Percentiles rank a stretch among this genome's conserved stretches.
phyloP scores from a whole-genome alignment of 805 yeast genomes.

The Scheffersomyces ergatensis region DNA sequence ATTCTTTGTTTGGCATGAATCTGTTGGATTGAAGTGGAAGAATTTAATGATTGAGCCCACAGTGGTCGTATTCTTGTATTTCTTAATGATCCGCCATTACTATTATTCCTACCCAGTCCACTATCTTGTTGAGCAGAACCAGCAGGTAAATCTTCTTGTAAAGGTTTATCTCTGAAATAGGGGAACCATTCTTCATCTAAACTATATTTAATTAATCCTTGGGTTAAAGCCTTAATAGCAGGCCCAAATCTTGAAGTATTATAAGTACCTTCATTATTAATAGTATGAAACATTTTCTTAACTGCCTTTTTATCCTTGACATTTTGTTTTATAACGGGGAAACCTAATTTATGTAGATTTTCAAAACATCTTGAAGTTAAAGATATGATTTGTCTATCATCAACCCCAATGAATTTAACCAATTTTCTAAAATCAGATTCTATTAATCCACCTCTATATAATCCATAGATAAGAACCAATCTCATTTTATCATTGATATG shows the following conservation, averaged over 20 bases:
- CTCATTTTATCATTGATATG: slow-evolving; percentile 70
- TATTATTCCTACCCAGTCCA: background rate
- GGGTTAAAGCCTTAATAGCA: slow-evolving; percentile 59
- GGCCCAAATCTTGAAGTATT: slow-evolving; percentile 74
- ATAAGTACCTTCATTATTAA: slow-evolving; percentile 49
- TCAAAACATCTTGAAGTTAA: slow-evolving; percentile 52
- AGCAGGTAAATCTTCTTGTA: slow-evolving; percentile 40
- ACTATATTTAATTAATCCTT: slow-evolving; percentile 46
- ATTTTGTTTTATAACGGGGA: slow-evolving; percentile 46
- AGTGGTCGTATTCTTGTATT: slow-evolving; percentile 72
- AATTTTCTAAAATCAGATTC: slow-evolving; percentile 72
- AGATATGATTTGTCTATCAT: slow-evolving; percentile 47
- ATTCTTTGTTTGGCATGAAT: slow-evolving; percentile 56
- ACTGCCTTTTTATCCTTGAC: slow-evolving; percentile 42
- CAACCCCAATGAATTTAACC: slow-evolving; percentile 49
- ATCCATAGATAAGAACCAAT: slow-evolving; percentile 67
- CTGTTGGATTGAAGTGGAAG: slow-evolving; percentile 10
- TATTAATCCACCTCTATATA: slow-evolving; percentile 79
- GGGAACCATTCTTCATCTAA: slow-evolving; percentile 66
- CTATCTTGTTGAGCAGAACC: background rate
- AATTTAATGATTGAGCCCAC: slow-evolving; percentile 54
- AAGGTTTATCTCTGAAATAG: slow-evolving; percentile 72
- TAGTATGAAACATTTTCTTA: slow-evolving; percentile 56
- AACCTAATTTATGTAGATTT: slow-evolving; percentile 51
- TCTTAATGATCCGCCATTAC: slow-evolving; percentile 45